Evolutionary conservation across 73 alveolate species (phyloP), one percentile per base, ranked within the genome.

Genomic region (Paramecium primaurelia): DNA sequence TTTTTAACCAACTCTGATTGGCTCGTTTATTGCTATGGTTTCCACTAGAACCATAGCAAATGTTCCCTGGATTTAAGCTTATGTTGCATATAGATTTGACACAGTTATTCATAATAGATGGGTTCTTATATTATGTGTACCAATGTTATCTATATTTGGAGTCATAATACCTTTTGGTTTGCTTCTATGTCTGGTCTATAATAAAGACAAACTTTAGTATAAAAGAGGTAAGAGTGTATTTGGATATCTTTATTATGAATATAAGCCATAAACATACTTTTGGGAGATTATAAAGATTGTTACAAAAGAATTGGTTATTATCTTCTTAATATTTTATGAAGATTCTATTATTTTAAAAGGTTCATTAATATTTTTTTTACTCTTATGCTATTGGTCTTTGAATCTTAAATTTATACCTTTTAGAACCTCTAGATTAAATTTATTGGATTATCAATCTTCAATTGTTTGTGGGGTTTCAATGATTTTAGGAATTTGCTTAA

Each of bases 271-370:
- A 3, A 32, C 58, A 16, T 80, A 80, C 45, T 80, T 45, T 10
- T 80, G 91, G 91, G 91, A 80, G 30, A 40, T 80, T 4, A 58
- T 80, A 6, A 80, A 80, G 22, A 45, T 80, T 18, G 8, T 80
- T n/a, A 11, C 22, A 0, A 80, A 80, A 44, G 91, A 80, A 80
- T 80, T 47, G 5, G 0, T 80, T 12, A 26, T 80, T 11, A 16
- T 80, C 7, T 26, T 9, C 2, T 45, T 80, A 80, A 36, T 28
- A 0, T 80, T 25, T 80, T 80, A 80, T 80, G 77, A 80, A 12
- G 91, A 80, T 10, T 80, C 34, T 8, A 64, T 80, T 18, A 44
- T 80, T 2, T 18, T 80, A 20, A 80, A 80, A 49, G 91, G 91
- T 45, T 42, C 45, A 0, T 26, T 80, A 26, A 49, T 49, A 8